Evolutionary conservation across 129 eudicot species (phyloP).

Genomic region (Flaveria brownii): DNA sequence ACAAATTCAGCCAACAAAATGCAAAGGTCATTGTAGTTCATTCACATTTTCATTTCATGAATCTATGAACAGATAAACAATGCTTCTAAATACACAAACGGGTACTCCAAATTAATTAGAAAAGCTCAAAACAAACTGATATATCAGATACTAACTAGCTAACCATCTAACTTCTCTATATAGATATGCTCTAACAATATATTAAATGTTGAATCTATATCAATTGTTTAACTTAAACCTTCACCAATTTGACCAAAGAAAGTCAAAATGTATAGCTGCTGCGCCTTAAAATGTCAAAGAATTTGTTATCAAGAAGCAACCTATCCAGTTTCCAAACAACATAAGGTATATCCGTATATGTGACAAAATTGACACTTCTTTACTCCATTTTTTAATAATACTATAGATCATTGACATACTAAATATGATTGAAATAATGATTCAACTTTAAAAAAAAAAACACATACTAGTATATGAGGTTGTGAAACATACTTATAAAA

Average conservation of each 20-base stretch:
- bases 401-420: not conserved
- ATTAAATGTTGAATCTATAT: not conserved
- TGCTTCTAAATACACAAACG: not conserved
- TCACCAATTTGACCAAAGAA: not conserved
- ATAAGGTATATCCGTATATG: not conserved
- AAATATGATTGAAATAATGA: not conserved
- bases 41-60: not conserved
- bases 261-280: conserved; percentile 1
- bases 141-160: too few species aligned
- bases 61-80: not conserved
- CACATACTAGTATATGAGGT: not conserved
- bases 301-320: not conserved
- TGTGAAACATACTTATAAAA: not conserved
- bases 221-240: not conserved
- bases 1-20: not conserved
- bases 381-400: not conserved
- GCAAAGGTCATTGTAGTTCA: not conserved
- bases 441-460: not conserved
- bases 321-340: not conserved
- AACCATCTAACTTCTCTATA: too few species aligned
- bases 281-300: not conserved
- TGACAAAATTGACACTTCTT: not conserved
- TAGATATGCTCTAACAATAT: too few species aligned
- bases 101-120: not conserved
- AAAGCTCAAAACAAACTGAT: conserved; percentile 8